Conservation (phyloP, 805 yeast genomes). For the Candida nanaspora region DNA sequence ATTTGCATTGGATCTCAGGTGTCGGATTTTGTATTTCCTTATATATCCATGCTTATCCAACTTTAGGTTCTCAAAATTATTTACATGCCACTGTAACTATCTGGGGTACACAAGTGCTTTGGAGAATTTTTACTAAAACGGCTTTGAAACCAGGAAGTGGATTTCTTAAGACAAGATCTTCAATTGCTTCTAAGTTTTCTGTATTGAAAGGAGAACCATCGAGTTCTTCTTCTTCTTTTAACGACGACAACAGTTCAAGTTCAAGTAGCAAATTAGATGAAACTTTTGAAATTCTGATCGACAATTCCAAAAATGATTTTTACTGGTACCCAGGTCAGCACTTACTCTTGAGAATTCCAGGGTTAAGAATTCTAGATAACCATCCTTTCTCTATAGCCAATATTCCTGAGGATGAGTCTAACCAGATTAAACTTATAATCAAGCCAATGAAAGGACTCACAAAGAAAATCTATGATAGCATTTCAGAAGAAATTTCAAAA, state of each 20-base stretch:
- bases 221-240: too few species aligned
- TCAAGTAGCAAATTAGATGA: conserved; percentile 16
- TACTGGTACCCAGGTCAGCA: conserved; percentile 53
- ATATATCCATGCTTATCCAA: conserved; percentile 34
- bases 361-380: conserved; percentile 37
- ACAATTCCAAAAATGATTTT: conserved; percentile 24
- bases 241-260: too few species aligned
- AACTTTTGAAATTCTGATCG: conserved; percentile 29
- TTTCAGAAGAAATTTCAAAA: conserved; percentile 10
- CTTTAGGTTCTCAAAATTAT: conserved; percentile 32
- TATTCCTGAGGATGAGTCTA: conserved; percentile 5
- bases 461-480: conserved; percentile 19
- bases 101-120: conserved; percentile 42
- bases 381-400: conserved; percentile 48
- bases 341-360: conserved; percentile 39
- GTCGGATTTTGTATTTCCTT: conserved; percentile 40
- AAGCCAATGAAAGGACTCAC: conserved; percentile 44
- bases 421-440: conserved; percentile 35
- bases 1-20: conserved; percentile 47
- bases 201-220: conserved; percentile 28
- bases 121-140: conserved; percentile 39
- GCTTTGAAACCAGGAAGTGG: conserved; percentile 35
- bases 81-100: conserved; percentile 44
- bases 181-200: conserved; percentile 10
- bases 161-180: conserved; percentile 21